These are phyloP conservation scores for Xylaria grammica DNA, from an alignment of 495 filamentous ascomycete species.

Conservation along the genomic window DNA sequence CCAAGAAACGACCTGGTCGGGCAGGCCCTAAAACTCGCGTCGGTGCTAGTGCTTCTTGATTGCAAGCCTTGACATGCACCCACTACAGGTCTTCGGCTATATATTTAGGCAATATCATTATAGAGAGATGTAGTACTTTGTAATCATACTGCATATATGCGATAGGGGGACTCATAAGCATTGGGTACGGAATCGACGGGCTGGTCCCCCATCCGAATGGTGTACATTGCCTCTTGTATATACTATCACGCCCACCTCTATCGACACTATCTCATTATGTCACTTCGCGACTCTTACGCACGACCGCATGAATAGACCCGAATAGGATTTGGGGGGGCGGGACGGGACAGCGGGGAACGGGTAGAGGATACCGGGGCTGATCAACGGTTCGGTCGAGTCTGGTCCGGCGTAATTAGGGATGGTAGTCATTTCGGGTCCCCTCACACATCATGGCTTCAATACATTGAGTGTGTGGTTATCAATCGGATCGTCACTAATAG, in stretches of 20 bases:
- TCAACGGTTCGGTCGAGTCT: not conserved
- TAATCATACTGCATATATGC: constrained; percentile 13
- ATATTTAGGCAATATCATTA: not conserved
- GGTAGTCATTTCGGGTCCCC: not conserved
- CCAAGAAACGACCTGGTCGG: constrained; percentile 71
- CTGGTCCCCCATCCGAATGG: not conserved
- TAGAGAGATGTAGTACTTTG: not conserved
- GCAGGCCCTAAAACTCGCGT: constrained; percentile 75
- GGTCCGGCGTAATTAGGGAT: not conserved
- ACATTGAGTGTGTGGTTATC: not conserved
- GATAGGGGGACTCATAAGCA: not conserved
- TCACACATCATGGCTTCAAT: not conserved
- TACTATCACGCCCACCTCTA: constrained; percentile 7
- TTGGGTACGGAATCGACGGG: not conserved
- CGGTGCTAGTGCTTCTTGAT: constrained; percentile 31
- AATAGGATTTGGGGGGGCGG: not conserved
- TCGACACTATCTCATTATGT: not conserved
- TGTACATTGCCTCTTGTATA: constrained; percentile 6
- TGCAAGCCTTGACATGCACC: not conserved
- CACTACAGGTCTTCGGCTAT: not conserved
- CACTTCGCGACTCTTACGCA: constrained; percentile 2
- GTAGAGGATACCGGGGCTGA: not conserved
- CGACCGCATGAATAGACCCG: not conserved
- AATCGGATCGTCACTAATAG: not conserved
- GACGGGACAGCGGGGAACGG: not conserved